A percentile compares a stretch with the other conserved stretches of the same genome.
phyloP scores from a whole-genome alignment of 2,329 filamentous ascomycete genomes.

The Colletotrichum sp. region DNA sequence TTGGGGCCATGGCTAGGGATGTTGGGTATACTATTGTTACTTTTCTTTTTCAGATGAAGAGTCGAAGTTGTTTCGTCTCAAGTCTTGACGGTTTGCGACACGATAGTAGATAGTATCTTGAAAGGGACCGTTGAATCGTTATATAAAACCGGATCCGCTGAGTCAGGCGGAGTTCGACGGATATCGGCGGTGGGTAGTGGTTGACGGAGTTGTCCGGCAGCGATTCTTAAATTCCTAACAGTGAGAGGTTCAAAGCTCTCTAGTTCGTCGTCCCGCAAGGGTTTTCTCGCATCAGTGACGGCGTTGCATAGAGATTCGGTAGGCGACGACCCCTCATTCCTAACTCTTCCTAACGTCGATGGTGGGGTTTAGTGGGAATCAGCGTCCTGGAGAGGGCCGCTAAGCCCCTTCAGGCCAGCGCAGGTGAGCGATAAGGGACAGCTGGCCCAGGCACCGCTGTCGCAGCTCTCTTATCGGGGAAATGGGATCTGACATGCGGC shows the following conservation, averaged over 20 bases:
- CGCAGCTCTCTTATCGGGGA: not conserved
- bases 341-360: not conserved
- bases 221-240: not conserved
- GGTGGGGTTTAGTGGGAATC: conserved; percentile 4
- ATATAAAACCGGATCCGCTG: not conserved
- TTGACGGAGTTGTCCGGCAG: conserved; percentile 11
- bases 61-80: not conserved
- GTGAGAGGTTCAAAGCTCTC: not conserved
- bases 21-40: not conserved
- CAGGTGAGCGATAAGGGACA: not conserved
- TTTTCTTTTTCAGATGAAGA: not conserved
- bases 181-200: not conserved
- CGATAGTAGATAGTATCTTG: not conserved
- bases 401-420: not conserved
- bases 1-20: conserved; percentile 62
- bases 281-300: not conserved
- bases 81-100: not conserved
- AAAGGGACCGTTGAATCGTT: not conserved
- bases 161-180: conserved; percentile 13
- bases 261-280: not conserved
- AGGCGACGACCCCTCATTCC: conserved; percentile 1
- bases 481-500: conserved; percentile 13
- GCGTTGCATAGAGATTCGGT: not conserved
- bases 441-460: not conserved
- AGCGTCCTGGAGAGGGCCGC: not conserved